Conservation (phyloP, 768 basidiomycete species). For the Myochromella boudieri region DNA sequence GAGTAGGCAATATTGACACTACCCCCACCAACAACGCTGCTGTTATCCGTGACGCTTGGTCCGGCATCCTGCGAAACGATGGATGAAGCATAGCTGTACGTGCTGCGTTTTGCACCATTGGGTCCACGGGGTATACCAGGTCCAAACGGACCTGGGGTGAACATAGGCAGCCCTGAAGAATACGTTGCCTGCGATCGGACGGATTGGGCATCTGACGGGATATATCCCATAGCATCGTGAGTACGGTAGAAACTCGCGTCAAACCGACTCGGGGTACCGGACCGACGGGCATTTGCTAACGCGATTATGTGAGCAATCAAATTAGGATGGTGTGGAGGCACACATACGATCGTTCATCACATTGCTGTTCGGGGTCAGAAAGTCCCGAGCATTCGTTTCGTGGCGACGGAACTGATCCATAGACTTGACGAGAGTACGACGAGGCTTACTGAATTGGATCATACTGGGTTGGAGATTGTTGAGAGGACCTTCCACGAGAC, state of each 20-base stretch:
- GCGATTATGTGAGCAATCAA: slow-evolving; percentile 7
- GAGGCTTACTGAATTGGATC: slow-evolving; percentile 99
- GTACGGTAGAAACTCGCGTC: slow-evolving; percentile 95
- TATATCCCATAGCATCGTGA: slow-evolving; percentile 91
- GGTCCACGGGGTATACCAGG: slow-evolving; percentile 62
- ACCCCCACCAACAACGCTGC: slow-evolving; percentile 61
- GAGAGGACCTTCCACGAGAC: slow-evolving; percentile 93
- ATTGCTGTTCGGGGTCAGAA: slow-evolving; percentile 37
- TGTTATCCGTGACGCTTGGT: slow-evolving; percentile 55
- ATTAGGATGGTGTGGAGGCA: slow-evolving; percentile 1
- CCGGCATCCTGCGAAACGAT: slow-evolving; percentile 91
- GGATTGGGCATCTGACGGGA: slow-evolving; percentile 94
- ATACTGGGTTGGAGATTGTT: slow-evolving; percentile 96
- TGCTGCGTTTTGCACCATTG: slow-evolving; percentile 71
- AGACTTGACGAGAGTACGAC: slow-evolving; percentile 82
- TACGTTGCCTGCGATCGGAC: slow-evolving; percentile 96
- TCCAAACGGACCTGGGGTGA: slow-evolving; percentile 71
- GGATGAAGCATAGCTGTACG: slow-evolving; percentile 85
- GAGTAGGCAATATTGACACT: slow-evolving; percentile 74
- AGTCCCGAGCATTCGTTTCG: slow-evolving; percentile 89
- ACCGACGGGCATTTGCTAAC: slow-evolving; percentile 55
- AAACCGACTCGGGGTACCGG: slow-evolving; percentile 92
- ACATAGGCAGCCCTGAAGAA: slow-evolving; percentile 88
- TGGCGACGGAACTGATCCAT: slow-evolving; percentile 94
- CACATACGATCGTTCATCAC: slow-evolving; percentile 54